Evolutionary conservation across 2,329 filamentous ascomycete genomes (phyloP).

Genomic region (Lizonia empirigonia): DNA sequence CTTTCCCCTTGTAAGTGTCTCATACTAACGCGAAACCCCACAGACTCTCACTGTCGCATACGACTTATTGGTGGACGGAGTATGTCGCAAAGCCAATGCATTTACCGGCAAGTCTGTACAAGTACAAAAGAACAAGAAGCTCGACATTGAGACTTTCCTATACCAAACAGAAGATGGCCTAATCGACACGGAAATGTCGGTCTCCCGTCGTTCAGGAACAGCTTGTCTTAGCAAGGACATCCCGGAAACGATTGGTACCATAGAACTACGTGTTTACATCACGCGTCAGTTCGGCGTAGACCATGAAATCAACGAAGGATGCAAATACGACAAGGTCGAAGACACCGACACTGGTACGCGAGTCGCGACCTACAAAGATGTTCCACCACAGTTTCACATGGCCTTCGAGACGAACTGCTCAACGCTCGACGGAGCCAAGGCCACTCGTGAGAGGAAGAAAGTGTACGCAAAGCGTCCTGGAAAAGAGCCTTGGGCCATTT

Average conservation of each 20-base stretch:
- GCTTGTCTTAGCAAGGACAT: slow-evolving; percentile 10
- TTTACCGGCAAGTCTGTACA: slow-evolving; percentile 17
- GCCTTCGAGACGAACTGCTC: slow-evolving; percentile 25
- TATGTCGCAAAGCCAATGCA: slow-evolving; percentile 30
- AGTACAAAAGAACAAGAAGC: slow-evolving; percentile 29
- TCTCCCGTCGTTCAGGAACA: slow-evolving; percentile 73
- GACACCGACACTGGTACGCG: neutral
- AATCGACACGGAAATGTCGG: slow-evolving; percentile 91
- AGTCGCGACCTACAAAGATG: slow-evolving; percentile 18
- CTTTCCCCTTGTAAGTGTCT: neutral
- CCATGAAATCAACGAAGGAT: slow-evolving; percentile 13
- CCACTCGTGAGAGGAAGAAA: slow-evolving; percentile 17
- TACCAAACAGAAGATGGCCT: slow-evolving; percentile 47
- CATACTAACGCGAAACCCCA: neutral
- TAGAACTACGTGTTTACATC: slow-evolving; percentile 42
- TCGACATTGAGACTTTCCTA: slow-evolving; percentile 27
- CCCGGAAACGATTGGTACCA: slow-evolving; percentile 33
- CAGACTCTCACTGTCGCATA: slow-evolving; percentile 35
- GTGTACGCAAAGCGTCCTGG: slow-evolving; percentile 37
- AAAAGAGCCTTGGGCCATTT: slow-evolving; percentile 46
- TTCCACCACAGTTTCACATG: slow-evolving; percentile 33
- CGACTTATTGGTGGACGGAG: slow-evolving; percentile 49
- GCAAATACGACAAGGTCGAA: slow-evolving; percentile 19
- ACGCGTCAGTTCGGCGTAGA: slow-evolving; percentile 27
- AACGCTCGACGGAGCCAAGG: slow-evolving; percentile 15